Evolutionary conservation across 2,329 filamentous ascomycete genomes (phyloP).

Genomic region (Sordariomycetes sp.): DNA sequence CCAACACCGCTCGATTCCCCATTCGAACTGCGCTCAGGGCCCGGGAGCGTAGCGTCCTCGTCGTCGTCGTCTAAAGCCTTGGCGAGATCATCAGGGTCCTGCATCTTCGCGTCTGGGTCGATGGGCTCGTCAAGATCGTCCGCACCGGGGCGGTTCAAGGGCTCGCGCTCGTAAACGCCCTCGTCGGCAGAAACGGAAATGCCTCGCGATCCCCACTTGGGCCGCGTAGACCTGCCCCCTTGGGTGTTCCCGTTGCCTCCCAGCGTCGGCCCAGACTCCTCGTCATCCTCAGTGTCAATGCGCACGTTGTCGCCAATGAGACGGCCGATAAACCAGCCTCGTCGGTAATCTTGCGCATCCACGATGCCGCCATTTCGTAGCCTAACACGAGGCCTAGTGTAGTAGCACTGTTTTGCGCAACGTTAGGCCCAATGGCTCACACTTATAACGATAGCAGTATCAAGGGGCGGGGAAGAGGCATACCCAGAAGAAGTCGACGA

Average conservation of each 20-base stretch:
- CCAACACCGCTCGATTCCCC: slow-evolving; percentile 27
- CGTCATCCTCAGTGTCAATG: slow-evolving; percentile 53
- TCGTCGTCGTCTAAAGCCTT: slow-evolving; percentile 44
- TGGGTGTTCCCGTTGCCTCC: slow-evolving; percentile 17
- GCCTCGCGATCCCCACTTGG: slow-evolving; percentile 53
- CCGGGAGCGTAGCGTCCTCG: slow-evolving; percentile 4
- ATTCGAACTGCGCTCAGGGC: slow-evolving; percentile 6
- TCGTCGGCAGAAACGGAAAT: slow-evolving; percentile 60
- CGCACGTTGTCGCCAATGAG: slow-evolving; percentile 51
- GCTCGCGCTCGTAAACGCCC: slow-evolving; percentile 39
- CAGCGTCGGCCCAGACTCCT: slow-evolving; percentile 45
- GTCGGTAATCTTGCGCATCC: slow-evolving; percentile 77
- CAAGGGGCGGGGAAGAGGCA: not conserved
- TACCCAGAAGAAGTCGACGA: slow-evolving; percentile 92
- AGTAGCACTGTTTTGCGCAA: slow-evolving; percentile 48
- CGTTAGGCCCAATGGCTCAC: not conserved
- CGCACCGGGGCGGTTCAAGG: slow-evolving; percentile 24
- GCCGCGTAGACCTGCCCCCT: slow-evolving; percentile 15
- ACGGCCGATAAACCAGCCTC: slow-evolving; percentile 72
- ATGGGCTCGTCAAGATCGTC: slow-evolving; percentile 33
- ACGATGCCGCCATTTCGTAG: slow-evolving; percentile 79
- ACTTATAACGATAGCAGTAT: not conserved
- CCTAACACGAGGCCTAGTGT: slow-evolving; percentile 86
- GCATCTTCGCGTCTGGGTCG: slow-evolving; percentile 56
- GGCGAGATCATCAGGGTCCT: slow-evolving; percentile 55